phyloP scores from a whole-genome alignment of 768 basidiomycete species.

The Pleurotus citrinopileatus region DNA sequence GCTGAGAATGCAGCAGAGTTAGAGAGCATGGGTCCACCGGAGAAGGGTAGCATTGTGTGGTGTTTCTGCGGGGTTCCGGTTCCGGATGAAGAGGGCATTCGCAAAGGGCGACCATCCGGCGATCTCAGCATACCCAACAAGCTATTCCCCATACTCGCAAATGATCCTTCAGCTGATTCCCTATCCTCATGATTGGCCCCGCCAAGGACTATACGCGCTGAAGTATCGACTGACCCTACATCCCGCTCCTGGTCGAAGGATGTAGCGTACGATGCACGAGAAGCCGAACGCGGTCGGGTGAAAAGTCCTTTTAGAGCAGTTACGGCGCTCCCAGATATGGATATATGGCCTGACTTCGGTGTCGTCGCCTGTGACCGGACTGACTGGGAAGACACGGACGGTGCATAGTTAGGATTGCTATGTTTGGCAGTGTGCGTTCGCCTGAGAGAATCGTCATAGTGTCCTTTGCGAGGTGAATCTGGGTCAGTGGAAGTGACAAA shows the following conservation, averaged over 20 bases:
- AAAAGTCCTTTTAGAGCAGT: slow-evolving; percentile 63
- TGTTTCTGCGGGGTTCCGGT: not conserved
- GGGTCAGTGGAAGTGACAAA: slow-evolving; percentile 14
- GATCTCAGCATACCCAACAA: slow-evolving; percentile 48
- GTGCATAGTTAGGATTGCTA: slow-evolving; percentile 37
- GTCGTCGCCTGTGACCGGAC: slow-evolving; percentile 38
- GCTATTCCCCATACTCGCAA: slow-evolving; percentile 51
- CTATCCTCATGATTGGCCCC: slow-evolving; percentile 23
- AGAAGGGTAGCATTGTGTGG: slow-evolving; percentile 31
- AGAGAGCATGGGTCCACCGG: slow-evolving; percentile 17
- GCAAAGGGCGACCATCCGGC: slow-evolving; percentile 1
- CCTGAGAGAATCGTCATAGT: slow-evolving; percentile 12
- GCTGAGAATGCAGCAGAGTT: slow-evolving; percentile 7
- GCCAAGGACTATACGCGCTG: not conserved
- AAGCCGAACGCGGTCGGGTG: slow-evolving; percentile 55
- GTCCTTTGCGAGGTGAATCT: slow-evolving; percentile 3
- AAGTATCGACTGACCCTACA: not conserved
- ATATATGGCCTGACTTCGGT: slow-evolving; percentile 22
- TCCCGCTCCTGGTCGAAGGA: slow-evolving; percentile 34
- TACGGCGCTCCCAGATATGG: slow-evolving; percentile 38
- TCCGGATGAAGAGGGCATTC: slow-evolving; percentile 4
- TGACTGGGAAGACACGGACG: slow-evolving; percentile 44
- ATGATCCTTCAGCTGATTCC: slow-evolving; percentile 47
- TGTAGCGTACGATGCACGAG: slow-evolving; percentile 34
- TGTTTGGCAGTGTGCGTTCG: slow-evolving; percentile 17